Conservation (phyloP, 2,329 filamentous ascomycete species). For the Aspergillus sp. region DNA sequence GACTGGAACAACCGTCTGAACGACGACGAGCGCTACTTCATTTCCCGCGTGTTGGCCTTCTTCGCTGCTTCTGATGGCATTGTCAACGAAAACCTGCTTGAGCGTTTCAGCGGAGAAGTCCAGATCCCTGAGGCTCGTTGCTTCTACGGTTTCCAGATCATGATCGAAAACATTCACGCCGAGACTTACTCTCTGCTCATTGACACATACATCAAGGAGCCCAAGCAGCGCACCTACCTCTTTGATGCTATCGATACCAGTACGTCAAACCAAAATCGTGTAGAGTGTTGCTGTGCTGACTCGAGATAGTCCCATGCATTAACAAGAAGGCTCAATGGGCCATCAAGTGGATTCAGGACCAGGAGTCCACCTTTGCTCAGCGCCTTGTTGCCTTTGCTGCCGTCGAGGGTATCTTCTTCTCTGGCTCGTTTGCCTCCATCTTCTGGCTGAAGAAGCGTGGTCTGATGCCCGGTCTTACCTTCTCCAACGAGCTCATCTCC, state of each 20-base stretch:
- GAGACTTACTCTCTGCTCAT: slow-evolving; percentile 99
- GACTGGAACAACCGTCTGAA: slow-evolving; percentile 99
- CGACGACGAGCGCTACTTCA: slow-evolving; percentile 96
- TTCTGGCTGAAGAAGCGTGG: slow-evolving; percentile 99
- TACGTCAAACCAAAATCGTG: slow-evolving; percentile 51
- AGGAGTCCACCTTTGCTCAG: slow-evolving; percentile 91
- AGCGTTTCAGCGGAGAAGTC: slow-evolving; percentile 96
- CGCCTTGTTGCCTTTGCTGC: slow-evolving; percentile 96
- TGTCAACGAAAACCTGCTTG: slow-evolving; percentile 98
- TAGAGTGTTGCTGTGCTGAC: slow-evolving; percentile 32
- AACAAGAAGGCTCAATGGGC: slow-evolving; percentile 99
- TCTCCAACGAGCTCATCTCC: slow-evolving; percentile 99
- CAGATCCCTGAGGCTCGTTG: slow-evolving; percentile 97
- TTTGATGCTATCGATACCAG: slow-evolving; percentile 99
- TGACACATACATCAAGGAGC: slow-evolving; percentile 99
- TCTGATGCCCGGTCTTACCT: slow-evolving; percentile 96
- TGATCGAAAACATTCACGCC: slow-evolving; percentile 99
- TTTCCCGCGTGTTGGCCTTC: slow-evolving; percentile 98
- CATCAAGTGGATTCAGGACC: slow-evolving; percentile 90
- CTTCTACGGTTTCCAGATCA: slow-evolving; percentile 99
- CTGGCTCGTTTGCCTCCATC: slow-evolving; percentile 95
- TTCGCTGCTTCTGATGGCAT: slow-evolving; percentile 99
- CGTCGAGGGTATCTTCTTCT: slow-evolving; percentile 99
- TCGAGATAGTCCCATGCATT: slow-evolving; percentile 79
- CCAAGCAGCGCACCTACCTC: slow-evolving; percentile 87